Conservation (phyloP, 2,329 filamentous ascomycete genomes). For the Cryphonectria radicalis region DNA sequence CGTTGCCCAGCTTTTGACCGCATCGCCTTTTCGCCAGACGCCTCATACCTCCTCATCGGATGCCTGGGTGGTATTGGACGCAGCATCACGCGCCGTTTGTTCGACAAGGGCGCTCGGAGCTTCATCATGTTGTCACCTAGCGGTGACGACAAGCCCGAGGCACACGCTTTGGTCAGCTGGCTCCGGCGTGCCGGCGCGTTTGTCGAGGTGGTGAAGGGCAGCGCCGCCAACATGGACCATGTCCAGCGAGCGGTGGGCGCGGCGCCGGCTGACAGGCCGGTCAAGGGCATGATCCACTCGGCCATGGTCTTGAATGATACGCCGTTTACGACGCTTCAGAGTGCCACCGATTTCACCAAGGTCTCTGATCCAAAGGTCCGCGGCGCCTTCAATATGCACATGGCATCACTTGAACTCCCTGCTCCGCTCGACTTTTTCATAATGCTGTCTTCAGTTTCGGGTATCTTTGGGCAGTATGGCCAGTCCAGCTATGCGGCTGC, state of each 20-base stretch:
- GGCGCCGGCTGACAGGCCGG: background rate
- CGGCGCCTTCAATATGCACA: constrained; percentile 15
- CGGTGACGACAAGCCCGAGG: background rate
- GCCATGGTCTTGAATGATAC: constrained; percentile 19
- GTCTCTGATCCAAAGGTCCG: constrained; percentile 11
- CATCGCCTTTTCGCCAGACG: background rate
- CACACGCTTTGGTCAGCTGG: background rate
- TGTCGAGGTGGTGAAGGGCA: constrained; percentile 7
- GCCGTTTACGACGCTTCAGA: constrained; percentile 8
- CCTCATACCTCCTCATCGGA: constrained; percentile 17
- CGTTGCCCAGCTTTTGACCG: background rate
- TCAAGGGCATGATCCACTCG: constrained; percentile 18
- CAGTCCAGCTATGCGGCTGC: constrained; percentile 50
- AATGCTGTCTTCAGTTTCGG: constrained; percentile 37
- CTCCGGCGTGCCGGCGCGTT: background rate
- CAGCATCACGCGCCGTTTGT: constrained; percentile 19
- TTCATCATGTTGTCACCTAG: constrained; percentile 18
- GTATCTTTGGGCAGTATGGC: constrained; percentile 35
- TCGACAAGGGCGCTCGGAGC: constrained; percentile 13
- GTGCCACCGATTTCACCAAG: constrained; percentile 13
- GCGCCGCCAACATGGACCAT: constrained; percentile 8
- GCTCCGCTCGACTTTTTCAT: constrained; percentile 37
- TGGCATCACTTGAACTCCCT: background rate
- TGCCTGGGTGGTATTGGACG: constrained; percentile 15
- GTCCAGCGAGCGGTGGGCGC: background rate